phyloP scores from a whole-genome alignment of 345 rosid species.

The Conringia planisiliqua region DNA sequence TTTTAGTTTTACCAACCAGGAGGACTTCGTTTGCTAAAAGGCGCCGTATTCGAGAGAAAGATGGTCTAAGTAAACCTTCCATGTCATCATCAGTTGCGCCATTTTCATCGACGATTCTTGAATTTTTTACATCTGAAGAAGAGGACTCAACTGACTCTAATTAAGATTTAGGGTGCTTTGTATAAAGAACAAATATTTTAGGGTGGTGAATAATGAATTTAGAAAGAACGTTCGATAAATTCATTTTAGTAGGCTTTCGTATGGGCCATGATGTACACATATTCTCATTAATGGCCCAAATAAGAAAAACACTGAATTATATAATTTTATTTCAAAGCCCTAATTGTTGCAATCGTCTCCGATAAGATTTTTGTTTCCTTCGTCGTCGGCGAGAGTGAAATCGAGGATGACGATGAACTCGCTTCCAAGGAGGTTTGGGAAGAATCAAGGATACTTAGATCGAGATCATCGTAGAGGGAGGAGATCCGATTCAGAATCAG shows the following conservation, averaged over 20 bases:
- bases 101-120: too few relatives aligned
- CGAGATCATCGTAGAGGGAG: slow-evolving; percentile 46
- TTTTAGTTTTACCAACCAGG: too few relatives aligned
- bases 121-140: too few relatives aligned
- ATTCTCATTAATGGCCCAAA: background rate
- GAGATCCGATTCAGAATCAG: slow-evolving; percentile 68
- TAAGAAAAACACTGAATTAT: background rate
- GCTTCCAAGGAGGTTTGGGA: slow-evolving; percentile 60
- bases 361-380: background rate
- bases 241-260: background rate
- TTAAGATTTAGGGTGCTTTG: background rate
- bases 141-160: slow-evolving; percentile 19
- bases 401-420: slow-evolving; percentile 36
- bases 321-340: slow-evolving; percentile 1
- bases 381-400: background rate
- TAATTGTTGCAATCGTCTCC: background rate
- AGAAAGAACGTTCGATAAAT: background rate
- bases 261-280: background rate
- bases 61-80: slow-evolving; percentile 71
- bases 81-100: slow-evolving; percentile 68
- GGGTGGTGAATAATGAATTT: background rate
- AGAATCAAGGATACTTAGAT: slow-evolving; percentile 43
- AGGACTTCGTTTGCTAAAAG: too few relatives aligned
- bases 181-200: background rate
- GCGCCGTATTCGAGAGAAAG: too few relatives aligned